These are phyloP conservation scores for Phanerochaete carnosa DNA, from an alignment of 768 basidiomycete genomes.

Conservation along the genomic window DNA sequence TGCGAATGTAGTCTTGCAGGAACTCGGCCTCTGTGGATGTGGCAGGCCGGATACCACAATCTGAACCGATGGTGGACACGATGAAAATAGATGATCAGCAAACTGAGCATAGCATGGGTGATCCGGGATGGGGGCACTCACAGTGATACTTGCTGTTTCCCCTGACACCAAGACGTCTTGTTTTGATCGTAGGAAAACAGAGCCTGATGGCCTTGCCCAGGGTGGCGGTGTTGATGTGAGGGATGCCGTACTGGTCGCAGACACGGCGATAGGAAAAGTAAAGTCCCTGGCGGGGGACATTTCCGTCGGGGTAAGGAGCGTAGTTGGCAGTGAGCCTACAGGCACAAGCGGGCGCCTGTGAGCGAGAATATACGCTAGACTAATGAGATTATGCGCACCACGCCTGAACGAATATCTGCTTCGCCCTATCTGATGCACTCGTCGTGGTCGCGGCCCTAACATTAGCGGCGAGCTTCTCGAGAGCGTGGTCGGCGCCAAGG, in stretches of 20 bases:
- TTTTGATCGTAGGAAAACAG: slow-evolving; percentile 95
- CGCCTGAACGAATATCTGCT: slow-evolving; percentile 90
- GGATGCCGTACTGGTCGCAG: slow-evolving; percentile 90
- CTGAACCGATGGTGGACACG: slow-evolving; percentile 36
- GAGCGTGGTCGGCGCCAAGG: slow-evolving; percentile 68
- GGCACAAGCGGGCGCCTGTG: slow-evolving; percentile 10
- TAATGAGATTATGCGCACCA: slow-evolving; percentile 53
- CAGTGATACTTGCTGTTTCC: slow-evolving; percentile 98
- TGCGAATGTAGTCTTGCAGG: slow-evolving; percentile 88
- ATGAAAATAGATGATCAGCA: slow-evolving; percentile 10
- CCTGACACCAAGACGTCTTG: slow-evolving; percentile 85
- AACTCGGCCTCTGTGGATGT: slow-evolving; percentile 89
- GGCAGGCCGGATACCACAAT: slow-evolving; percentile 91
- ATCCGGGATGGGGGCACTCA: slow-evolving; percentile 40
- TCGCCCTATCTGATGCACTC: slow-evolving; percentile 86
- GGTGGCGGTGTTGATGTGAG: slow-evolving; percentile 94
- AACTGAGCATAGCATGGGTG: slow-evolving; percentile 16
- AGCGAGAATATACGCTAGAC: slow-evolving; percentile 13
- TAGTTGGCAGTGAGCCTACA: slow-evolving; percentile 84
- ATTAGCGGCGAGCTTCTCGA: slow-evolving; percentile 85
- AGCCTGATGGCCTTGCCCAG: slow-evolving; percentile 92
- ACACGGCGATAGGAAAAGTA: slow-evolving; percentile 91
- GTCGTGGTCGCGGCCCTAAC: slow-evolving; percentile 88
- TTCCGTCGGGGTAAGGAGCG: slow-evolving; percentile 87
- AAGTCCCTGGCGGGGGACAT: slow-evolving; percentile 90